Evolutionary conservation across 2,329 filamentous ascomycete species (phyloP), one percentile per base, ranked within the genome.

Genomic region (Elsinoe necatrix): DNA sequence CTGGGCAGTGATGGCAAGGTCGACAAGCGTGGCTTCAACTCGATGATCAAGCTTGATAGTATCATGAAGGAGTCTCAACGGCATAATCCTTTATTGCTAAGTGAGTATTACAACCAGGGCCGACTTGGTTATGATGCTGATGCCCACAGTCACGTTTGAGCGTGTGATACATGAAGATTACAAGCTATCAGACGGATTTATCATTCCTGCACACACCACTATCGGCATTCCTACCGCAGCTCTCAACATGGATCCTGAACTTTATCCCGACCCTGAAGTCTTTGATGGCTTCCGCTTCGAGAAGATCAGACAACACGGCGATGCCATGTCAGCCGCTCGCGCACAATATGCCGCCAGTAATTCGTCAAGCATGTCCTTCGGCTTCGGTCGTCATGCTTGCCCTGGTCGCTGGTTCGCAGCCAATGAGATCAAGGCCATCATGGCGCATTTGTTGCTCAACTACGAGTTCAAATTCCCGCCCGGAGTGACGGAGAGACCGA

Each of bases 1-100:
- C 61, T 69, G 6, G 58, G 57, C 3, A 54, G 60, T 35, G 57
- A 67, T 18, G 56, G 60, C 8, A 66, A 67, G 1, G 29, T 58
- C 9, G 68, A 66, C 16, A 75, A 72, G 58, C 58, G 66, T 29
- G 67, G 63, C 9, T 60, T 76, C 8, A 63, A 66, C 2, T 65
- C 68, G 27, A 69, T 73, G 67, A 59, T 62, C 43, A 70, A 67
- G 54, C 59, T 74, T 14, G 74, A 77, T 63, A 73, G 70, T n/a
- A 68, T 67, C 21, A 62, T 77, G 52, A 71, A 71, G 55, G 75
- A 77, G 63, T 72, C 68, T 25, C 66, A 74, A 54, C 70, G 75
- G 0, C 59, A 75, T 39, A 71, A 70, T 50, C 54, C 54, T 8
- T 16, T 56, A 4, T 31, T 56, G 1, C 54, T 50, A 11, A 27